A percentile compares a stretch with the other conserved stretches of the same genome.
These are phyloP conservation scores for Melanopsichium pennsylvanicum DNA, from an alignment of 1,284 basidiomycete genomes.

Conservation along the genomic window DNA sequence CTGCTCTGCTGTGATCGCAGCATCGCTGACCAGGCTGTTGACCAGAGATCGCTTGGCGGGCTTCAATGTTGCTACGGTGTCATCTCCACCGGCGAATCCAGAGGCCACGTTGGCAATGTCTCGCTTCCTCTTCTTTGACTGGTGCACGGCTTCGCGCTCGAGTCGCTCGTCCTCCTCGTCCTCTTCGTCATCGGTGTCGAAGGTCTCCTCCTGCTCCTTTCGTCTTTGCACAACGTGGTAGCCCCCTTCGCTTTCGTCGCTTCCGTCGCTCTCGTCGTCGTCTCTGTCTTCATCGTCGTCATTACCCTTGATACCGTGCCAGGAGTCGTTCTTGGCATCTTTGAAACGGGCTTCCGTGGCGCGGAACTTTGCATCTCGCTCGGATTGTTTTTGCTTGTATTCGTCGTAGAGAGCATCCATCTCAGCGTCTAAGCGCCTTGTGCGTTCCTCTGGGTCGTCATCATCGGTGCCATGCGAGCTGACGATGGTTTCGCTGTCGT, in stretches of 20 bases:
- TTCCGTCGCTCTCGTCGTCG: constrained; percentile 65
- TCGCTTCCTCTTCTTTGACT: constrained; percentile 56
- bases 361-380: constrained; percentile 88
- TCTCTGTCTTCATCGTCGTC: constrained; percentile 62
- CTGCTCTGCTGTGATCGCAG: constrained; percentile 47
- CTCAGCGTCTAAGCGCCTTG: constrained; percentile 76
- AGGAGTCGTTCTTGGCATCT: constrained; percentile 69
- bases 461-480: constrained; percentile 71
- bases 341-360: constrained; percentile 82
- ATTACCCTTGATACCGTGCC: constrained; percentile 60
- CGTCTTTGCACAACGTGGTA: constrained; percentile 76
- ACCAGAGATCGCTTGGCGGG: constrained; percentile 40
- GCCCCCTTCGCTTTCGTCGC: constrained; percentile 70
- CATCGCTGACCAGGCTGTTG: constrained; percentile 41
- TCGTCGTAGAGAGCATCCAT: constrained; percentile 88
- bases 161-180: constrained; percentile 65
- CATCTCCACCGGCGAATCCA: constrained; percentile 2
- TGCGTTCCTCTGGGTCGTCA: constrained; percentile 70
- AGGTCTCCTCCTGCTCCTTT: constrained; percentile 72
- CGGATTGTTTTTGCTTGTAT: constrained; percentile 82
- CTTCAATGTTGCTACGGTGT: constrained; percentile 20
- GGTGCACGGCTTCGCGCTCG: constrained; percentile 57
- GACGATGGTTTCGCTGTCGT: constrained; percentile 68
- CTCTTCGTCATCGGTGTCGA: constrained; percentile 69
- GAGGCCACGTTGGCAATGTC: constrained; percentile 5